Evolutionary conservation across 345 rosid species (phyloP).

Genomic region (Streptanthus diversifolius): DNA sequence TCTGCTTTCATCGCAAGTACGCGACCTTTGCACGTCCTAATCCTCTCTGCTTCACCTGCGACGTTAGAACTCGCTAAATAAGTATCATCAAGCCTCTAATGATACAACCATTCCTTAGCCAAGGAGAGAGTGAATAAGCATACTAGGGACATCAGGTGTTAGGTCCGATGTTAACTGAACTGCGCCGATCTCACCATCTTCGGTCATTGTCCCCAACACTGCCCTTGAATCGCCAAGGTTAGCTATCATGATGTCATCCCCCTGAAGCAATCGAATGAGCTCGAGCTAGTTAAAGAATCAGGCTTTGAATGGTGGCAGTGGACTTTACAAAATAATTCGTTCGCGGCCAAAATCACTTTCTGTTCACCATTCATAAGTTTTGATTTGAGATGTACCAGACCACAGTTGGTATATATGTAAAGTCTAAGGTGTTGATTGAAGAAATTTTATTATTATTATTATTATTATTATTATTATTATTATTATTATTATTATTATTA

Average conservation of each 20-base stretch:
- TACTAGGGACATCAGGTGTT: constrained; percentile 75
- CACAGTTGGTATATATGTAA: background rate
- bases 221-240: constrained; percentile 97
- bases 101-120: background rate
- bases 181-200: constrained; percentile 43
- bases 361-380: background rate
- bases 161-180: constrained; percentile 75
- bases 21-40: constrained; percentile 65
- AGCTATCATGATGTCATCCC: constrained; percentile 67
- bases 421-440: background rate
- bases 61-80: background rate
- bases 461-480: background rate
- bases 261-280: constrained; percentile 35
- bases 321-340: background rate
- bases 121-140: constrained; percentile 20
- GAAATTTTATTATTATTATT: background rate
- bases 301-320: background rate
- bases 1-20: constrained; percentile 63
- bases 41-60: constrained; percentile 81
- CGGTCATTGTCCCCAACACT: constrained; percentile 54
- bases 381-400: background rate
- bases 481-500: background rate
- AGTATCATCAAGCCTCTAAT: background rate
- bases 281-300: background rate
- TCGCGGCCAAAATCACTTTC: background rate